Evolutionary conservation across 768 basidiomycete species (phyloP).

Genomic region (Suillus cothurnatus): DNA sequence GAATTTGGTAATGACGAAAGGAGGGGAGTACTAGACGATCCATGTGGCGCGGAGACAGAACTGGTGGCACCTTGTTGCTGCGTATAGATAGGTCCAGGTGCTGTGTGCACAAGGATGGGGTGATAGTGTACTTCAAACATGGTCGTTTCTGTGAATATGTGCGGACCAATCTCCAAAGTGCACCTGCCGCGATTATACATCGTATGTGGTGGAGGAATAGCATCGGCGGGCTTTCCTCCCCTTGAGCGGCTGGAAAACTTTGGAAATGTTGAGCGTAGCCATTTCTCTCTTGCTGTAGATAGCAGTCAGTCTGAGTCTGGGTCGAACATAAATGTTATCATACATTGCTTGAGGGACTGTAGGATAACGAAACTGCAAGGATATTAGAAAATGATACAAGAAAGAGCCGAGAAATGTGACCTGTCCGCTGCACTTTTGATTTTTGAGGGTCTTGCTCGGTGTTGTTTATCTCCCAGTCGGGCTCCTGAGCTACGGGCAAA

Average conservation of each 20-base stretch:
- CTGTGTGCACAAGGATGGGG: conserved; percentile 29
- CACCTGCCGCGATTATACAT: conserved; percentile 67
- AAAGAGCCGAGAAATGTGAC: conserved; percentile 30
- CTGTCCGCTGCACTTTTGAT: conserved; percentile 60
- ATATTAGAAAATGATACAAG: conserved; percentile 11
- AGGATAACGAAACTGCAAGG: conserved; percentile 56
- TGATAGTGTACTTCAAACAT: conserved; percentile 78
- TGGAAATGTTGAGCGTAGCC: conserved; percentile 65
- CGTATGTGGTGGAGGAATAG: conserved; percentile 64
- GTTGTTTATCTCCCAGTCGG: conserved; percentile 61
- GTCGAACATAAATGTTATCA: conserved; percentile 16
- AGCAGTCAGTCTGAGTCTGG: conserved; percentile 15
- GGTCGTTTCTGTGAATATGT: conserved; percentile 65
- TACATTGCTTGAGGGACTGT: conserved; percentile 75
- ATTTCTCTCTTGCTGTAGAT: conserved; percentile 65
- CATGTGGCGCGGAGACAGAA: conserved; percentile 20
- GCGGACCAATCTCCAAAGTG: conserved; percentile 75
- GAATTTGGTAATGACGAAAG: conserved; percentile 47
- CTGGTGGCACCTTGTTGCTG: conserved; percentile 26
- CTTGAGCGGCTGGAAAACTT: conserved; percentile 71
- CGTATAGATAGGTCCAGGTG: conserved; percentile 25
- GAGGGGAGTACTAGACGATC: conserved; percentile 38
- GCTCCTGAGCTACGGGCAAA: conserved; percentile 58
- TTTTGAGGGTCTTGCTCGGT: conserved; percentile 42
- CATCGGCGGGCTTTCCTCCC: conserved; percentile 54